Base-by-base conservation (phyloP, 1,139 yeast species). In the Debaryomyces fabryi region DNA sequence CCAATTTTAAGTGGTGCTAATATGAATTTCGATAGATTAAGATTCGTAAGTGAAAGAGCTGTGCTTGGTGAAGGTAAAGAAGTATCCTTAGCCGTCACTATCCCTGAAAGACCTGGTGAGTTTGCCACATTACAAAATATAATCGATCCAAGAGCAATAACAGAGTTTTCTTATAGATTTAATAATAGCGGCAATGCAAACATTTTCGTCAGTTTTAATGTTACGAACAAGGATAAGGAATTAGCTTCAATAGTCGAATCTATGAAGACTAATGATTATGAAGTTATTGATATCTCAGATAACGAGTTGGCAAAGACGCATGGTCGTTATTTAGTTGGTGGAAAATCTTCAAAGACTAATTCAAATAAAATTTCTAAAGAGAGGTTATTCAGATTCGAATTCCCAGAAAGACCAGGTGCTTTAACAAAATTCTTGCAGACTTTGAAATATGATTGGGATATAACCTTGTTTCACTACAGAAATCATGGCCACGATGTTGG, bases 21-120 rank as follows among this genome's bases (percentile, higher is more conserved):
- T 69, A 92, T 93, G 96, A 93, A 95, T 71, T 93, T 93, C 65
- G 99, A 92, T 68, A 81, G 99, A 60, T 76, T 93, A 58, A 81
- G 99, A 64, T 93, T 93, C 67, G 98, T 93, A n/a, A 85, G 96
- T 52, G 99, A 93, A 71, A 86, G 99, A 69, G 97, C 99, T 5
- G 96, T 90, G 49, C 79, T 93, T 24, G 99, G 99, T 72, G 98
- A 93, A 68, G 99, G 98, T 48, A 88, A 86, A 58, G 99, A 93
- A 72, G 96, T 91, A 9, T 93, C 96, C 56, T 78, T 93, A 73
- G 83, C 88, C 40, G 91, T 91, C 8, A 85, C 91, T 37, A 90
- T 93, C 53, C 98, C 98, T 12, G 98, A 93, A 68, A 69, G 74
- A 46, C 96, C 97, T 10, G 99, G 99, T 32, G 88, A 96, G 48